Percentiles rank a stretch among this genome's conserved stretches.
Evolutionary conservation across 2,329 filamentous ascomycete species (phyloP).

Genomic region (Xylariaceae sp.): DNA sequence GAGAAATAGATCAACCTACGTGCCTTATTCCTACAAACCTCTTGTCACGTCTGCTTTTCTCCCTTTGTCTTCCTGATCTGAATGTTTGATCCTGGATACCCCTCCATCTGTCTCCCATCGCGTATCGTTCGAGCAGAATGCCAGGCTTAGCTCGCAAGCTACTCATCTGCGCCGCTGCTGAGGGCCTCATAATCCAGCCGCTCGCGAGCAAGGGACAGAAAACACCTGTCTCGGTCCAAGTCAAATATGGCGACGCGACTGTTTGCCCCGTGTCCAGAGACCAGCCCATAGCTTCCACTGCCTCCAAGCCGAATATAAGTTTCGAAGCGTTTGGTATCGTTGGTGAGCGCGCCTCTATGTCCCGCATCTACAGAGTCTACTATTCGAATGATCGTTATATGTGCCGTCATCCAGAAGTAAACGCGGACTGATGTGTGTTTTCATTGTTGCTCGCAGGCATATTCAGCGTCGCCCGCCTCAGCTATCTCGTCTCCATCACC

Average conservation of each 20-base stretch:
- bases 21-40: too few species aligned
- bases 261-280: conserved; percentile 46
- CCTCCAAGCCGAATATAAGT: conserved; percentile 43
- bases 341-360: conserved; percentile 38
- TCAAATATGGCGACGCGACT: conserved; percentile 65
- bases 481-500: conserved; percentile 84
- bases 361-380: conserved; percentile 4
- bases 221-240: conserved; percentile 56
- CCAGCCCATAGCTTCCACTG: conserved; percentile 38
- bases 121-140: conserved; percentile 42
- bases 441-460: conserved; percentile 57
- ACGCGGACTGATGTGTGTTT: too few species aligned
- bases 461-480: conserved; percentile 75
- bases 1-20: too few species aligned
- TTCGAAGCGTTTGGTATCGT: conserved; percentile 62
- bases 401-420: too few species aligned
- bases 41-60: background rate
- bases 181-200: conserved; percentile 80
- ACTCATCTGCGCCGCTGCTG: conserved; percentile 74
- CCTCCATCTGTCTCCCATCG: conserved; percentile 10
- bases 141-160: conserved; percentile 76
- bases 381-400: background rate
- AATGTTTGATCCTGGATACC: conserved; percentile 2
- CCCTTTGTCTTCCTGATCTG: background rate
- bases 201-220: conserved; percentile 55